A percentile compares a stretch with the other conserved stretches of the same genome.
These are phyloP conservation scores for Candida tallmaniae DNA, from an alignment of 805 yeast genomes.

Conservation along the genomic window DNA sequence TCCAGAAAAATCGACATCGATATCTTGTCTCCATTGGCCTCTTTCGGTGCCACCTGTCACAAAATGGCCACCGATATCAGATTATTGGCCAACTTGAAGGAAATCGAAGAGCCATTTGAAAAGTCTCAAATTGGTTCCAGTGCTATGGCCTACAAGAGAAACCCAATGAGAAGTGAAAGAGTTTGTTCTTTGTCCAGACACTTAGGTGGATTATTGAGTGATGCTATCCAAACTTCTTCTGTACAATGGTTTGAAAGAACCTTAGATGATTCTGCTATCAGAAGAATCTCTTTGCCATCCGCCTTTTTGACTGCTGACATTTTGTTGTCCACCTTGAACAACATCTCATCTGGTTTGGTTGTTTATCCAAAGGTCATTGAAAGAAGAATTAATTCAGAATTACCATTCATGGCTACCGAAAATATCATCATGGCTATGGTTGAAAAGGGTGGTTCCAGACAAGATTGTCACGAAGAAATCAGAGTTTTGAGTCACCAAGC, in stretches of 20 bases:
- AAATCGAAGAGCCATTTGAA: conserved; percentile 97
- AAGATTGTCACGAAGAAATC: conserved; percentile 96
- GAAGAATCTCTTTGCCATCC: conserved; percentile 94
- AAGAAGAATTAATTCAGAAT: conserved; percentile 89
- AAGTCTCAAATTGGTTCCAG: conserved; percentile 96
- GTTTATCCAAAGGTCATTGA: conserved; percentile 98
- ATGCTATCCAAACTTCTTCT: conserved; percentile 93
- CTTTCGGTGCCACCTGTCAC: conserved; percentile 94
- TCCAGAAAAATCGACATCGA: conserved; percentile 97
- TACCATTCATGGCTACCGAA: conserved; percentile 99
- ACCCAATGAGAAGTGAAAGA: conserved; percentile 99
- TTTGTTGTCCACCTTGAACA: conserved; percentile 78
- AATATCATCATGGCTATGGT: conserved; percentile 99
- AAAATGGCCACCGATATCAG: conserved; percentile 97
- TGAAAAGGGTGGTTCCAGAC: conserved; percentile 95
- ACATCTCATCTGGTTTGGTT: conserved; percentile 92
- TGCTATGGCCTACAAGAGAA: conserved; percentile 99
- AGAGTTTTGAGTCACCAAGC: conserved; percentile 97
- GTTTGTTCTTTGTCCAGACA: conserved; percentile 98
- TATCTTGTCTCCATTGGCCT: conserved; percentile 84
- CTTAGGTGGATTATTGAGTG: conserved; percentile 84
- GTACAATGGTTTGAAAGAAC: conserved; percentile 99
- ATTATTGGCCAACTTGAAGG: conserved; percentile 92
- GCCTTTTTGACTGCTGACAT: conserved; percentile 97
- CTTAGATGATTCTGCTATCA: conserved; percentile 94